Evolutionary conservation across 495 filamentous ascomycete genomes (phyloP).

Genomic region (Penicillium angulare): DNA sequence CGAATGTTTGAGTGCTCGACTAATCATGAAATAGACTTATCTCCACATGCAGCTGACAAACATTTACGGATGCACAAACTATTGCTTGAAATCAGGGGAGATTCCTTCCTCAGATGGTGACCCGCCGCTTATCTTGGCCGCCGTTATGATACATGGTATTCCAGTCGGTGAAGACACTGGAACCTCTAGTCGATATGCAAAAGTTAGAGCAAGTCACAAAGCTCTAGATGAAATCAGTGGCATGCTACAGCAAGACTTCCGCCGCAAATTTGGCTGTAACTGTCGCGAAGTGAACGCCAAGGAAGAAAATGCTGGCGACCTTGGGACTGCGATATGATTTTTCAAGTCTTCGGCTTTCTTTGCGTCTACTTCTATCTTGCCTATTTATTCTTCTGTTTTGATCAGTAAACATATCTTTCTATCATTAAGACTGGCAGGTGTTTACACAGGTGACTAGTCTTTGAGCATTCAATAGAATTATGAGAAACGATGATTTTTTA

Average conservation of each 20-base stretch:
- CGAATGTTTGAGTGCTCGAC: constrained; percentile 33
- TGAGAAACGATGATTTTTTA: not conserved
- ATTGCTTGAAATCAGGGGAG: constrained; percentile 53
- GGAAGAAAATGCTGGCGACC: constrained; percentile 15
- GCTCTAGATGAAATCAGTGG: constrained; percentile 59
- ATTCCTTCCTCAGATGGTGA: constrained; percentile 44
- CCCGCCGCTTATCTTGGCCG: constrained; percentile 59
- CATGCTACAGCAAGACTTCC: constrained; percentile 59
- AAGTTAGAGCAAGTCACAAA: constrained; percentile 67
- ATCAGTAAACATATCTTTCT: too few relatives aligned
- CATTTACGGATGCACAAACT: constrained; percentile 54
- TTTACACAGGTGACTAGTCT: too few relatives aligned
- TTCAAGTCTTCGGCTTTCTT: not conserved
- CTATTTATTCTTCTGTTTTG: not conserved
- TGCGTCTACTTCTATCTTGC: not conserved
- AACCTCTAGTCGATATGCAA: constrained; percentile 66
- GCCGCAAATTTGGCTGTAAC: constrained; percentile 57
- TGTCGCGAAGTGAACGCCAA: constrained; percentile 41
- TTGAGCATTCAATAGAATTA: too few relatives aligned
- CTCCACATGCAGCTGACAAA: constrained; percentile 50
- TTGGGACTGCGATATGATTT: constrained; percentile 38
- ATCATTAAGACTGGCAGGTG: too few relatives aligned
- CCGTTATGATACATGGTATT: constrained; percentile 71
- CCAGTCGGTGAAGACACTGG: constrained; percentile 62
- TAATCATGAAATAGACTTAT: constrained; percentile 41